Evolutionary conservation across 2,329 filamentous ascomycete genomes (phyloP).

Genomic region (Chrysoporthe deuterocubensis): DNA sequence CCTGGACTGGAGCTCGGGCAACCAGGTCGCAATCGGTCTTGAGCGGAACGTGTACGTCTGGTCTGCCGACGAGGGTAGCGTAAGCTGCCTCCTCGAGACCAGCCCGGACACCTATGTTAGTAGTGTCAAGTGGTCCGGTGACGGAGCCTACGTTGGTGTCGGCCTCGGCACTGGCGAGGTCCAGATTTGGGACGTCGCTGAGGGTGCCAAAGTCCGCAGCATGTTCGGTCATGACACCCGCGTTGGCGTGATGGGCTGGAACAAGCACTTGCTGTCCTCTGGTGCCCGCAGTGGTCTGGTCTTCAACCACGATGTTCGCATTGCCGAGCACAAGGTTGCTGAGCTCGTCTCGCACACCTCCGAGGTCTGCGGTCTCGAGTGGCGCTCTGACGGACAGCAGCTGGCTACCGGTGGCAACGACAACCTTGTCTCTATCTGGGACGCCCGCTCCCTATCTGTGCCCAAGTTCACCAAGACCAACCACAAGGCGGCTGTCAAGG

Average conservation of each 20-base stretch:
- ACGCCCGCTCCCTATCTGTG: constrained; percentile 87
- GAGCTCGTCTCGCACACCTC: constrained; percentile 97
- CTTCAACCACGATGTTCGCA: constrained; percentile 97
- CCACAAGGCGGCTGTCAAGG: constrained; percentile 98
- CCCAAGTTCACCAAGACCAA: constrained; percentile 99
- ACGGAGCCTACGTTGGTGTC: constrained; percentile 94
- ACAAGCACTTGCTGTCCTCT: constrained; percentile 95
- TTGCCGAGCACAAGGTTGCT: constrained; percentile 96
- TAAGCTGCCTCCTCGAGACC: constrained; percentile 87
- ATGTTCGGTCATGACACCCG: constrained; percentile 98
- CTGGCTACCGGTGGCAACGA: constrained; percentile 97
- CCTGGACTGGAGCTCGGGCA: constrained; percentile 95
- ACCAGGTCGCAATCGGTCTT: constrained; percentile 96
- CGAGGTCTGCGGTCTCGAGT: constrained; percentile 97
- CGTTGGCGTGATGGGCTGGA: constrained; percentile 98
- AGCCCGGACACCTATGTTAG: constrained; percentile 91
- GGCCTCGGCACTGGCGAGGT: constrained; percentile 95
- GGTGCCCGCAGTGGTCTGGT: constrained; percentile 93
- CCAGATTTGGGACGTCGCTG: constrained; percentile 98
- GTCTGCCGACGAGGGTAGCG: constrained; percentile 92
- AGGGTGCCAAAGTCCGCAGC: constrained; percentile 92
- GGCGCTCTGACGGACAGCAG: constrained; percentile 94
- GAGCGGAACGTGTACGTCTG: constrained; percentile 98
- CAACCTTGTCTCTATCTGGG: constrained; percentile 99
- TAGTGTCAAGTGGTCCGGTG: constrained; percentile 98